These are phyloP conservation scores for Daldinia decipiens DNA, from an alignment of 495 filamentous ascomycete species.

Conservation along the genomic window DNA sequence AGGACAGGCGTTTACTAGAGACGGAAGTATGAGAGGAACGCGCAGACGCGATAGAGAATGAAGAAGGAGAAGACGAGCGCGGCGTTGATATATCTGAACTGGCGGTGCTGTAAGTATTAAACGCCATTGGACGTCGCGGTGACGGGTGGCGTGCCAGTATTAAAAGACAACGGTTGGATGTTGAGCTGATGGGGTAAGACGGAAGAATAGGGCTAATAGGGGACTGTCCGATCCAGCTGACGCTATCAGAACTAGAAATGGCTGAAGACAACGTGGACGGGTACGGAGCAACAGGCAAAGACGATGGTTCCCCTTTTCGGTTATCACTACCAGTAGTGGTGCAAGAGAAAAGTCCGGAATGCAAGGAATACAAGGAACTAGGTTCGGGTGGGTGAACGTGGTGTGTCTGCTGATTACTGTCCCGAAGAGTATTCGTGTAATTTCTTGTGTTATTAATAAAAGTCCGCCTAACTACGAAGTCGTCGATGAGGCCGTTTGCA, in stretches of 20 bases:
- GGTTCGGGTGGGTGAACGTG: slow-evolving; percentile 43
- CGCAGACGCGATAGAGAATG: slow-evolving; percentile 55
- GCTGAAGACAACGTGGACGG: slow-evolving; percentile 1
- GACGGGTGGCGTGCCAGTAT: slow-evolving; percentile 37
- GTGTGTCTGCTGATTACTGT: slow-evolving; percentile 44
- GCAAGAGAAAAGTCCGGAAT: slow-evolving; percentile 50
- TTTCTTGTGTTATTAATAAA: slow-evolving; percentile 40
- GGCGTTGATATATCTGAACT: slow-evolving; percentile 64
- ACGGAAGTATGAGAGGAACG: slow-evolving; percentile 64
- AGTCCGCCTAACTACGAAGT: slow-evolving; percentile 31
- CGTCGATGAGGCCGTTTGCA: slow-evolving; percentile 32
- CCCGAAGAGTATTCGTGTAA: slow-evolving; percentile 41
- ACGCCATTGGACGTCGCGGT: slow-evolving; percentile 59
- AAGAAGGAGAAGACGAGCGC: slow-evolving; percentile 63
- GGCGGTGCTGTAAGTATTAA: slow-evolving; percentile 55
- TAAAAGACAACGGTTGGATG: slow-evolving; percentile 45
- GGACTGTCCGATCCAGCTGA: slow-evolving; percentile 41
- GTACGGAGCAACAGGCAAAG: slow-evolving; percentile 34
- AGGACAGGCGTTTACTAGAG: slow-evolving; percentile 63
- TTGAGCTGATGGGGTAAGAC: slow-evolving; percentile 43
- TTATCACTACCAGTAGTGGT: slow-evolving; percentile 46
- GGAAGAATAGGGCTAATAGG: slow-evolving; percentile 35
- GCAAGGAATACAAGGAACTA: slow-evolving; percentile 36
- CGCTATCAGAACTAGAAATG: slow-evolving; percentile 15
- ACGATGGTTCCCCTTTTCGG: slow-evolving; percentile 46